These are phyloP conservation scores for Saccharomyces hybrid DNA, from an alignment of 1,139 yeast species.

Conservation along the genomic window DNA sequence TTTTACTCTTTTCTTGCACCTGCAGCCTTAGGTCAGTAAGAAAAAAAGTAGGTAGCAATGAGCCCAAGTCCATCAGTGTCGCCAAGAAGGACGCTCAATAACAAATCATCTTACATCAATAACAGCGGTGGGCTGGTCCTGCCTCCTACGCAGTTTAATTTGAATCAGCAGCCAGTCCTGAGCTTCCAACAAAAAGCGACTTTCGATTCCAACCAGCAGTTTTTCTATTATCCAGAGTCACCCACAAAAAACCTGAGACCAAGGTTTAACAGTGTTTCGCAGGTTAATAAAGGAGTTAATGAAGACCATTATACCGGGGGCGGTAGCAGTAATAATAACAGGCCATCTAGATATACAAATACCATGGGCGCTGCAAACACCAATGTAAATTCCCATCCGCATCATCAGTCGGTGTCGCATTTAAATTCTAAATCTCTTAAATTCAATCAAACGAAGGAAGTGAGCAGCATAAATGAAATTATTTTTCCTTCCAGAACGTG, in stretches of 20 bases:
- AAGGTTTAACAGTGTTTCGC: constrained; percentile 1
- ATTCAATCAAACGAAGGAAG: not conserved
- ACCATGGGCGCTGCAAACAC: not conserved
- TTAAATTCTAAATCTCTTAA: not conserved
- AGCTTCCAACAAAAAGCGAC: not conserved
- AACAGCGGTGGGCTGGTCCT: not conserved
- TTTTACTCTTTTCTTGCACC: not conserved
- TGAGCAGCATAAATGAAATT: not conserved
- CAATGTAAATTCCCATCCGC: not conserved
- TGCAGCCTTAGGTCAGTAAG: not conserved
- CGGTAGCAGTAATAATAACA: not conserved
- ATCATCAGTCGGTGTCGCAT: not conserved
- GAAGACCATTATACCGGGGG: not conserved
- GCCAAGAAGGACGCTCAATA: not conserved
- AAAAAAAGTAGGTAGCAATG: not conserved
- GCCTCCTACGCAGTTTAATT: not conserved
- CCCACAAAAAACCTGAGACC: constrained; percentile 1
- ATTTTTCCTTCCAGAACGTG: not conserved
- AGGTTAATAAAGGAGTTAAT: not conserved
- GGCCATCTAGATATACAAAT: not conserved
- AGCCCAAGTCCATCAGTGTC: not conserved
- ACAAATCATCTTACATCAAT: not conserved
- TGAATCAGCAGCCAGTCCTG: not conserved
- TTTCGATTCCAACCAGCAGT: not conserved
- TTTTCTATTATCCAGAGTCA: constrained; percentile 1